Base-by-base conservation (phyloP, 2,329 filamentous ascomycete species). In the Talaromyces verruculosus region DNA sequence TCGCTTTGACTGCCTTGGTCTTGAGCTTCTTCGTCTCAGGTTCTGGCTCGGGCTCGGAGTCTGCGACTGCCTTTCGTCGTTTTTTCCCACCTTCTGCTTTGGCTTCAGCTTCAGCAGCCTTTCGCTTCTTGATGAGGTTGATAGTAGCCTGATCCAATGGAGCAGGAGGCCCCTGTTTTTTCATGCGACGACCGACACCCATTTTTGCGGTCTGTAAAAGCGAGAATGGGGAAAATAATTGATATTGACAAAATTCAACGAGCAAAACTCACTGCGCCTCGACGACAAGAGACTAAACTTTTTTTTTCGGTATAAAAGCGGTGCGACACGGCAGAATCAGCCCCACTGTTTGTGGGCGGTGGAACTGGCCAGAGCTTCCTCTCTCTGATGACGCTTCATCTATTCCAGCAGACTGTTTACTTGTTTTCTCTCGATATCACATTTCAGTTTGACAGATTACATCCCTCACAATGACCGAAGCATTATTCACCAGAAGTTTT, bases 161-260 rank as follows among this genome's bases (percentile, higher is more conserved):
- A 74, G 90, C 87, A 63, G 95, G 95, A 70, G 90, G 85, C 65
- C 93, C 94, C 86, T 98, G 95, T 82, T 97, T 97, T 79, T 65
- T 67, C 89, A 97, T 96, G 74, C 93, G 92, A 77, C 93, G 91
- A 78, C 93, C 91, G 68, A 88, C 87, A 83, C 92, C 93, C 93
- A 97, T 97, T 75, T 33, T 88, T 76, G 28, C 53, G 17, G 35
- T 53, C 19, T 60, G 10, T 39, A 33, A 30, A 60, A 45, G 19
- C 5, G 7, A 5, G 17, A 10, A 28, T 6, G 55, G 11, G 53
- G n/a, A 28, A 19, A 41, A 53, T 5, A 51, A 65, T 45, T 62
- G 28, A 19, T 45, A n/a, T 3, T 60, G 15, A 30, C 15, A n/a
- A 43, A 33, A 49, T 19, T 51, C 25, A 43, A 45, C n/a, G 28